Conservation (phyloP, 2,329 filamentous ascomycete genomes). For the Colletotrichum agaves region DNA sequence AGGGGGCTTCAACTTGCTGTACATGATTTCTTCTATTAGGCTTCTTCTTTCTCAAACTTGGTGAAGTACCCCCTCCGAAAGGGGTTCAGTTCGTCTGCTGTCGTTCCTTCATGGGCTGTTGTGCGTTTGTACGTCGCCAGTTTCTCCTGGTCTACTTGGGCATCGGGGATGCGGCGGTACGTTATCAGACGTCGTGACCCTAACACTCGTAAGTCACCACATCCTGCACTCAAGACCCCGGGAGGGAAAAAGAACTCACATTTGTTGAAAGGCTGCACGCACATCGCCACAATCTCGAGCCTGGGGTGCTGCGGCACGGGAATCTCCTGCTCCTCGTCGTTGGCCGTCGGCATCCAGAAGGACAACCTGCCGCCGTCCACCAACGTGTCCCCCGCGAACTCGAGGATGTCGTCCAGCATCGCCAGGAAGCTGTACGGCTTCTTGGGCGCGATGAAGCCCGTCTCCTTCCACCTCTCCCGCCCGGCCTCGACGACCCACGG, state of each 20-base stretch:
- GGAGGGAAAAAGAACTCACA: conserved; percentile 63
- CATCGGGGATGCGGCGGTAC: conserved; percentile 77
- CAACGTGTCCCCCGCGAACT: conserved; percentile 80
- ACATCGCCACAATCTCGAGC: conserved; percentile 78
- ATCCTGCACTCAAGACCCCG: not conserved
- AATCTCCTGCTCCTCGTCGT: conserved; percentile 80
- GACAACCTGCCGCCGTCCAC: conserved; percentile 83
- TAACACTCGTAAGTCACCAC: conserved; percentile 47
- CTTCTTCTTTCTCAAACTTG: conserved; percentile 57
- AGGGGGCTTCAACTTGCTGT: conserved; percentile 19
- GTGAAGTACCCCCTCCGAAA: conserved; percentile 70
- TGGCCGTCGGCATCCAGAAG: conserved; percentile 98
- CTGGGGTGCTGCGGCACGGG: conserved; percentile 80
- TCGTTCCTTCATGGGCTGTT: conserved; percentile 53
- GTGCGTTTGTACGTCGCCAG: conserved; percentile 48
- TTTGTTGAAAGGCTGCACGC: conserved; percentile 88
- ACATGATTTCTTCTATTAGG: conserved; percentile 24
- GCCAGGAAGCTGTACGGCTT: conserved; percentile 91
- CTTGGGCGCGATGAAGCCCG: conserved; percentile 86
- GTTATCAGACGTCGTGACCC: conserved; percentile 91
- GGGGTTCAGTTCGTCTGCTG: conserved; percentile 69
- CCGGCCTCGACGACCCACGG: conserved; percentile 75
- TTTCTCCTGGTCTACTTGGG: conserved; percentile 58
- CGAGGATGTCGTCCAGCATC: conserved; percentile 89
- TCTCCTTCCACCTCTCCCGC: conserved; percentile 73